Evolutionary conservation across 225 moss, liverwort and hornwort genomes (phyloP), one percentile per base, ranked within the genome.

Genomic region (Polytrichum formosum): DNA sequence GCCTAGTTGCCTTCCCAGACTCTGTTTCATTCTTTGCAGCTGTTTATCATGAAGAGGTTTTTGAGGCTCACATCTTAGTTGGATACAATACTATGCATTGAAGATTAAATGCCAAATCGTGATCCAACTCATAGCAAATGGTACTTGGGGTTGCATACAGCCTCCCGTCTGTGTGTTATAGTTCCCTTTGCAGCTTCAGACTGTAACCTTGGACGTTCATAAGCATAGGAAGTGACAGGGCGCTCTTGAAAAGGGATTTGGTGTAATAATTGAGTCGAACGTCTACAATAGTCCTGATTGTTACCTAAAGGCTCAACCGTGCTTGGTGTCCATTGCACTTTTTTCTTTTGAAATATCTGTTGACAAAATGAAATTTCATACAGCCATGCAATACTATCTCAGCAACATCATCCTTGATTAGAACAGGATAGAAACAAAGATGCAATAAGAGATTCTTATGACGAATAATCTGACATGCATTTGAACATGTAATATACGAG

Each of bases 161-260:
- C 31, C 30, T 59, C 58, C 0, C 10, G 29, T 6, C 20, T 60
- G 17, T 55, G 55, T 1, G 70, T 70, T 30, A 37, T 70, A 10
- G 70, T 70, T 30, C 60, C 60, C 19, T 60, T 70, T 16, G 59
- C 70, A 70, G 70, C 70, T 60, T 70, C 58, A 28, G 70, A 70
- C 13, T 58, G 70, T 31, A 70, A 60, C 31, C 70, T 61, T 6
- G 70, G 70, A 20, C 25, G 35, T 21, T 58, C 70, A 6, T 60
- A 22, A 10, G 70, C 70, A 31, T 61, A 70, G 20, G 70, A 61
- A 28, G 70, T 70, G 19, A 61, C 2, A 9, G 70, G 60, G 10
- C 60, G 7, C 23, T 70, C 58, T 28, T 58, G 30, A 9, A 56
- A 59, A 7, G 60, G 30, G 8, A 25, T 28, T 54, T 26, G 54